A percentile compares a stretch with the other conserved stretches of the same genome.
These are phyloP conservation scores for Clitoria ternatea DNA, from an alignment of 306 rosid genomes.

Conservation along the genomic window DNA sequence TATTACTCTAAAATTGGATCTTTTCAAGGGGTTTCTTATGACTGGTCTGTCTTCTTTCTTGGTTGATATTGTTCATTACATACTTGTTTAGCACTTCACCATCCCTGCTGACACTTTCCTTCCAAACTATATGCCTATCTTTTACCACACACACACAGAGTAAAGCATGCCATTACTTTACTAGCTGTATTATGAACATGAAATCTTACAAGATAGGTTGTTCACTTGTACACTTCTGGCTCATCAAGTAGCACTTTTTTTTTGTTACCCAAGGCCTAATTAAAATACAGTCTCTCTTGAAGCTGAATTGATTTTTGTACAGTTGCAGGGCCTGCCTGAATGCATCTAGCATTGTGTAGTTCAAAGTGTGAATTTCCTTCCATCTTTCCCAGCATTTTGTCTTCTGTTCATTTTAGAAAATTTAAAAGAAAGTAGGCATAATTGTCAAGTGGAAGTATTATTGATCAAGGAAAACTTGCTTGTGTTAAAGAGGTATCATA, in stretches of 20 bases:
- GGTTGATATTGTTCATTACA: conserved; percentile 1
- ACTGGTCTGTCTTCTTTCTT: not conserved
- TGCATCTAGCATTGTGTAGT: not conserved
- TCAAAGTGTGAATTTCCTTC: not conserved
- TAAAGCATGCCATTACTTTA: not conserved
- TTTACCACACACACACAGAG: not conserved
- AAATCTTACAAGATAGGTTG: not conserved
- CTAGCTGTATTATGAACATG: not conserved
- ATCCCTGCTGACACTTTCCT: not conserved
- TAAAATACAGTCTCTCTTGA: not conserved
- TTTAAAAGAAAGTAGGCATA: not conserved
- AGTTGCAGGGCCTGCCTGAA: not conserved
- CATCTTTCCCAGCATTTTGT: not conserved
- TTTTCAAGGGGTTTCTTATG: conserved; percentile 3
- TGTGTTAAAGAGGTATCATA: not conserved
- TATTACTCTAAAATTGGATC: not conserved
- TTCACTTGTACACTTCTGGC: not conserved
- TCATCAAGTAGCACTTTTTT: not conserved
- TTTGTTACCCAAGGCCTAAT: not conserved
- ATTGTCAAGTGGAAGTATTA: not conserved
- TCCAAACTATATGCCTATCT: not conserved
- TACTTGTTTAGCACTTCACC: not conserved
- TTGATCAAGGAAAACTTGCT: not conserved
- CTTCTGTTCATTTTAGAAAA: not conserved
- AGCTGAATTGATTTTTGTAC: not conserved